Percentiles rank a stretch among this genome's conserved stretches.
These are phyloP conservation scores for Linanthus parryae DNA, from an alignment of 148 eudicot genomes.

Conservation along the genomic window DNA sequence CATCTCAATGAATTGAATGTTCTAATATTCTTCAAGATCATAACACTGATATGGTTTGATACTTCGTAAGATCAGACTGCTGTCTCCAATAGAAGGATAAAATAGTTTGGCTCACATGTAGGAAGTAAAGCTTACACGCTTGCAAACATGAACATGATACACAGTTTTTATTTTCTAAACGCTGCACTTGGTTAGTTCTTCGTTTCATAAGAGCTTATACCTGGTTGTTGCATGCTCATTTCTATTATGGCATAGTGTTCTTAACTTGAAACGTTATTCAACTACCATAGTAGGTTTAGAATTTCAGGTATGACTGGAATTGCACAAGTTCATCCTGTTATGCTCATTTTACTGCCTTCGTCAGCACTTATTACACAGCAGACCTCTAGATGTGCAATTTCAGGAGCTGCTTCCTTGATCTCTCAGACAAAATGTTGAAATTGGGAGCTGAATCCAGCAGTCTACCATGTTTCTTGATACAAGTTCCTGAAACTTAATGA, in stretches of 20 bases:
- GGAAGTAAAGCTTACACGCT: too few relatives aligned
- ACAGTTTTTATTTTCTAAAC: too few relatives aligned
- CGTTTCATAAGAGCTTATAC: not conserved
- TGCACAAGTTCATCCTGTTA: not conserved
- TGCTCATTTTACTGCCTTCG: conserved; percentile 4
- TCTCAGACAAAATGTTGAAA: not conserved
- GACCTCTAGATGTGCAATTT: conserved; percentile 7
- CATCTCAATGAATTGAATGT: not conserved
- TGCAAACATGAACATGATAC: too few relatives aligned
- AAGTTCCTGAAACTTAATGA: conserved; percentile 4
- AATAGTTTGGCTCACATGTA: too few relatives aligned
- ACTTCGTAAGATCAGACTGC: too few relatives aligned
- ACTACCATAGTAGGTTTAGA: conserved; percentile 8
- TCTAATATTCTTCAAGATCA: not conserved
- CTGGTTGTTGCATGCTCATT: too few relatives aligned
- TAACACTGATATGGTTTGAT: too few relatives aligned
- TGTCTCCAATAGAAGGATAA: too few relatives aligned
- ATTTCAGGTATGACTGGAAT: conserved; percentile 8
- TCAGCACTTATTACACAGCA: not conserved
- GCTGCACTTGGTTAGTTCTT: too few relatives aligned
- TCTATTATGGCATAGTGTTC: too few relatives aligned
- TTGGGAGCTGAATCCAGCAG: not conserved
- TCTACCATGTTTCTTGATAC: not conserved
- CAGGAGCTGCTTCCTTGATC: conserved; percentile 4
- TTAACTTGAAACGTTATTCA: not conserved